These are phyloP conservation scores for Populus tremula DNA, from an alignment of 345 rosid species.

Conservation along the genomic window DNA sequence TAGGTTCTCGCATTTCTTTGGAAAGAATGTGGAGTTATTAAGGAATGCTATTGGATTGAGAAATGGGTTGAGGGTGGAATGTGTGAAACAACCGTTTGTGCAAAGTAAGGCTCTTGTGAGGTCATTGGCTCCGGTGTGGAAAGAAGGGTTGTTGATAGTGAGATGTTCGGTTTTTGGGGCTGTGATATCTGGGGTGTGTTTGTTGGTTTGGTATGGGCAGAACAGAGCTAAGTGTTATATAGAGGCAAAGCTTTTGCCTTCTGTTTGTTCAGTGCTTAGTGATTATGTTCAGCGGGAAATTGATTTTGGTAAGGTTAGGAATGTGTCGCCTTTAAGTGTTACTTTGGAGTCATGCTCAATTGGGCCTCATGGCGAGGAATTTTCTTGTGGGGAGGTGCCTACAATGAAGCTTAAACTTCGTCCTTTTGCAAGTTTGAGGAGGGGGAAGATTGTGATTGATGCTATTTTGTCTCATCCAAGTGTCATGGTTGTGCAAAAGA, in stretches of 20 bases:
- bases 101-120: slow-evolving; percentile 59
- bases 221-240: slow-evolving; percentile 61
- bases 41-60: slow-evolving; percentile 64
- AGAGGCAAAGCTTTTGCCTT: slow-evolving; percentile 80
- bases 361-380: slow-evolving; percentile 79
- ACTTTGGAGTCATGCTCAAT: slow-evolving; percentile 74
- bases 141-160: slow-evolving; percentile 72
- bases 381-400: slow-evolving; percentile 88
- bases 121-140: slow-evolving; percentile 63
- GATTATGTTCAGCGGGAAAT: slow-evolving; percentile 76
- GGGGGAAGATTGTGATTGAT: slow-evolving; percentile 85
- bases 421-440: slow-evolving; percentile 87
- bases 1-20: slow-evolving; percentile 62
- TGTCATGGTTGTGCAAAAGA: slow-evolving; percentile 72
- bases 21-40: slow-evolving; percentile 55
- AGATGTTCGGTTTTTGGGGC: slow-evolving; percentile 71
- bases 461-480: slow-evolving; percentile 74
- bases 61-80: slow-evolving; percentile 51
- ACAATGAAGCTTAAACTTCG: slow-evolving; percentile 69
- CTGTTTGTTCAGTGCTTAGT: slow-evolving; percentile 73
- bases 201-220: slow-evolving; percentile 88
- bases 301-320: slow-evolving; percentile 73
- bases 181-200: slow-evolving; percentile 80
- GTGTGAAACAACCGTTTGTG: slow-evolving; percentile 56
- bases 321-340: slow-evolving; percentile 77